These are phyloP conservation scores for Wickerhamiella pararugosa DNA, from an alignment of 1,139 yeast genomes.

Conservation along the genomic window DNA sequence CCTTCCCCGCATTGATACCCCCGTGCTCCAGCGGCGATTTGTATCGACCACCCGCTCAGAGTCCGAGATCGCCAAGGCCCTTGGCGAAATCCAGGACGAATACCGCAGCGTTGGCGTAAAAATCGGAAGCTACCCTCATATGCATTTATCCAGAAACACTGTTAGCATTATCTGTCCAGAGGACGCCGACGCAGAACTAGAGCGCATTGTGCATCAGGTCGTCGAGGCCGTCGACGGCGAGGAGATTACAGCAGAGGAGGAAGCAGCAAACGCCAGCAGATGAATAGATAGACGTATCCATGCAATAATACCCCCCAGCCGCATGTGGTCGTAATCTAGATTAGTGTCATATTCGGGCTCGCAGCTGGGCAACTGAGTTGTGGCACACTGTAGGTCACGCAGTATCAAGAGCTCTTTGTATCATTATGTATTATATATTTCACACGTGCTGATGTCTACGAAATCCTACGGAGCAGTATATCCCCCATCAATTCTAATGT, in stretches of 20 bases:
- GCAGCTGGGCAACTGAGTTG: too few relatives aligned
- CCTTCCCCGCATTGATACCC: constrained; percentile 22
- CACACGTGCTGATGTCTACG: too few relatives aligned
- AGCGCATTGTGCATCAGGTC: constrained; percentile 34
- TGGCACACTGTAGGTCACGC: too few relatives aligned
- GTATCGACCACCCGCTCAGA: constrained; percentile 51
- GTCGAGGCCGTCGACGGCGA: constrained; percentile 35
- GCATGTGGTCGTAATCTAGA: too few relatives aligned
- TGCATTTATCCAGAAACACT: constrained; percentile 45
- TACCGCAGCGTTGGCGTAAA: constrained; percentile 38
- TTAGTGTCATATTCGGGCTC: too few relatives aligned
- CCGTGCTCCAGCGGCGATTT: constrained; percentile 34
- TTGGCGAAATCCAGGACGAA: constrained; percentile 37
- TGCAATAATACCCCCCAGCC: too few relatives aligned
- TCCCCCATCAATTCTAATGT: constrained; percentile 76
- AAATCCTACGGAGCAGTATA: constrained; percentile 31
- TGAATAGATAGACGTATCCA: too few relatives aligned
- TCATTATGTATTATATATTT: too few relatives aligned
- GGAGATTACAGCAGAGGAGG: constrained; percentile 42
- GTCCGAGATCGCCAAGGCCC: constrained; percentile 51
- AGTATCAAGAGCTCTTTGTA: too few relatives aligned
- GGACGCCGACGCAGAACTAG: constrained; percentile 27
- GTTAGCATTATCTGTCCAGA: constrained; percentile 54
- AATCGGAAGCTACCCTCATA: constrained; percentile 76
- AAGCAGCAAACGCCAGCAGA: constrained; percentile 22